Base-by-base conservation (phyloP, 495 filamentous ascomycete genomes). In the Penicillium argentinense region DNA sequence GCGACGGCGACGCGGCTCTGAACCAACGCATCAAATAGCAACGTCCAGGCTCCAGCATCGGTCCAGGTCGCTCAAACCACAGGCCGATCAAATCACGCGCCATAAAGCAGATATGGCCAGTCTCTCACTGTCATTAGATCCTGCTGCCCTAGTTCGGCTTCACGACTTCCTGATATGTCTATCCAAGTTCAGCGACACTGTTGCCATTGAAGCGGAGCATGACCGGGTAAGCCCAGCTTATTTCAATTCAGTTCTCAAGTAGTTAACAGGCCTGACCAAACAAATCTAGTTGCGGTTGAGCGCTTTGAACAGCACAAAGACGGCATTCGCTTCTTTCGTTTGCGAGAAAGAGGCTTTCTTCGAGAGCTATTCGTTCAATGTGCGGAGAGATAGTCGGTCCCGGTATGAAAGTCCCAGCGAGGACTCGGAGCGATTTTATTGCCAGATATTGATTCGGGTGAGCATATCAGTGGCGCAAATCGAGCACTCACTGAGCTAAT, bases 221-320 rank as follows among this genome's bases (percentile, higher is more conserved):
- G 81, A 89, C 56, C 76, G 82, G 63, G 87, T 93, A 75, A 33
- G 73, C n/a, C n/a, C n/a, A n/a, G n/a, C n/a, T n/a, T n/a, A 48
- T 16, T 22, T 14, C 17, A n/a, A 38, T 39, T 47, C 5, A 5
- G 17, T 19, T 19, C n/a, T n/a, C n/a, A n/a, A n/a, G n/a, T n/a
- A n/a, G 17, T 6, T 19, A 25, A 21, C 1, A 14, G n/a, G 9
- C 8, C 19, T 27, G 14, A 47, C 28, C 16, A 11, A 17, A n/a
- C 11, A 1, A 21, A 22, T 9, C 7, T 29, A 95, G 87, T 81
- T 97, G 34, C 78, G 84, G 14, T 62, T 98, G 39, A 91, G 88
- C 25, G 83, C 88, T 2, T 73, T 98, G 28, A 98, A 97, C 67
- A 79, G 84, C n/a, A 89, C 91, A 12, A 95, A 95, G 60, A 95